Conservation (phyloP, 768 basidiomycete species). For the Cubamyces lactineus region DNA sequence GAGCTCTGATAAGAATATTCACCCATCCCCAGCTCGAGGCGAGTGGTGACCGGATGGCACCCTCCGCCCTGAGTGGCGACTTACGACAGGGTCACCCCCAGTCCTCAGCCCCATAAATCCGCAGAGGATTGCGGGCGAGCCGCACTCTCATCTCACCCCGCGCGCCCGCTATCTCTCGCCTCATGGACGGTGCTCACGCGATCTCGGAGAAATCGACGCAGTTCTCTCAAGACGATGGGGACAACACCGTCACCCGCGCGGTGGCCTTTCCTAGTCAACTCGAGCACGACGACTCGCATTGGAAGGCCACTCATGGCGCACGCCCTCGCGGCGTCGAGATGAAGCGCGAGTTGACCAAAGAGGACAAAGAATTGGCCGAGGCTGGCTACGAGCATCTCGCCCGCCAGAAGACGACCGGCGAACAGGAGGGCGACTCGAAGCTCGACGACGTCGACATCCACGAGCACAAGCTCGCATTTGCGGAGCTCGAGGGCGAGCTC, state of each 20-base stretch:
- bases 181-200: slow-evolving; percentile 26
- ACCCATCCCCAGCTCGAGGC: not conserved
- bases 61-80: not conserved
- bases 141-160: not conserved
- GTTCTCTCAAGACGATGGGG: slow-evolving; percentile 36
- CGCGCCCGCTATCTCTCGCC: not conserved
- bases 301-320: slow-evolving; percentile 31
- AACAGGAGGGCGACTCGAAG: slow-evolving; percentile 33
- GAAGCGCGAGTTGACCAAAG: slow-evolving; percentile 65
- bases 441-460: slow-evolving; percentile 56
- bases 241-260: slow-evolving; percentile 42
- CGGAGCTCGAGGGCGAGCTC: slow-evolving; percentile 44
- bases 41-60: not conserved
- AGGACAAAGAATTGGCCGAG: slow-evolving; percentile 65
- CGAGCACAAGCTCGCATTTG: slow-evolving; percentile 55
- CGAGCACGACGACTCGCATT: slow-evolving; percentile 35
- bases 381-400: slow-evolving; percentile 71
- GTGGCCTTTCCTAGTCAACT: slow-evolving; percentile 51
- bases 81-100: slow-evolving; percentile 10
- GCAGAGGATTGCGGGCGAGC: not conserved
- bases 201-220: slow-evolving; percentile 24
- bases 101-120: slow-evolving; percentile 9
- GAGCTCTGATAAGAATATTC: slow-evolving; percentile 24
- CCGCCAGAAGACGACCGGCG: slow-evolving; percentile 41
- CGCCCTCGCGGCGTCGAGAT: slow-evolving; percentile 62